phyloP scores from a whole-genome alignment of 2,329 filamentous ascomycete species.

The Grosmannia clavigera region DNA sequence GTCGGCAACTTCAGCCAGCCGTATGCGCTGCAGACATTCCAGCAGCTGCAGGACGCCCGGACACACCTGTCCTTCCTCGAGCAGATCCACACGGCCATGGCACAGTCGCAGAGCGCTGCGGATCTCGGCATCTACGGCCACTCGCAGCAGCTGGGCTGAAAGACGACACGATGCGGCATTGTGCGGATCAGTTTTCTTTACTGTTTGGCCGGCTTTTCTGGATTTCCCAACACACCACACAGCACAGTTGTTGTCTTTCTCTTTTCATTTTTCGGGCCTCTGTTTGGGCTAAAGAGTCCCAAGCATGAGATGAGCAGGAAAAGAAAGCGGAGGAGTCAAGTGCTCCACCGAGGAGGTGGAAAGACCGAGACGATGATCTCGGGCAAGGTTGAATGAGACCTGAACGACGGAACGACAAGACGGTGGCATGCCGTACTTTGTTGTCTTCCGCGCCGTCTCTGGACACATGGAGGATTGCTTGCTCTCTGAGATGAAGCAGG shows the following conservation, averaged over 20 bases:
- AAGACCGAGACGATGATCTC: background rate
- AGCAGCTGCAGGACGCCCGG: constrained; percentile 40
- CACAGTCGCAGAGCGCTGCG: constrained; percentile 15
- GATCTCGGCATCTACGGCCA: background rate
- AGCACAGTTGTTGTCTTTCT: background rate
- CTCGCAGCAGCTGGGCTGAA: constrained; percentile 6
- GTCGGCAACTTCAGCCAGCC: constrained; percentile 37
- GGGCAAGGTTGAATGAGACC: background rate
- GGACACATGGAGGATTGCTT: background rate
- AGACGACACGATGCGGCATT: constrained; percentile 9
- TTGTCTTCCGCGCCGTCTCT: background rate
- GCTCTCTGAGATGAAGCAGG: background rate
- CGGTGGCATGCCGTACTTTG: background rate
- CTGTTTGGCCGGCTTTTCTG: constrained; percentile 1
- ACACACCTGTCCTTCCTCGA: constrained; percentile 38
- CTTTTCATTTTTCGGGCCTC: background rate
- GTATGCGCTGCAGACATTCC: constrained; percentile 38
- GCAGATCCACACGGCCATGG: constrained; percentile 30
- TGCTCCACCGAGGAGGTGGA: background rate
- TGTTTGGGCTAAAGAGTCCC: background rate
- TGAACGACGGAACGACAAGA: background rate
- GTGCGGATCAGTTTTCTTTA: background rate
- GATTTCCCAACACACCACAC: background rate
- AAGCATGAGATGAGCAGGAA: background rate
- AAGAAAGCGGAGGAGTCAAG: background rate